Percentiles rank a stretch among this genome's conserved stretches.
Conservation (phyloP, 208 protist genomes). For the Leishmania arabica region DNA sequence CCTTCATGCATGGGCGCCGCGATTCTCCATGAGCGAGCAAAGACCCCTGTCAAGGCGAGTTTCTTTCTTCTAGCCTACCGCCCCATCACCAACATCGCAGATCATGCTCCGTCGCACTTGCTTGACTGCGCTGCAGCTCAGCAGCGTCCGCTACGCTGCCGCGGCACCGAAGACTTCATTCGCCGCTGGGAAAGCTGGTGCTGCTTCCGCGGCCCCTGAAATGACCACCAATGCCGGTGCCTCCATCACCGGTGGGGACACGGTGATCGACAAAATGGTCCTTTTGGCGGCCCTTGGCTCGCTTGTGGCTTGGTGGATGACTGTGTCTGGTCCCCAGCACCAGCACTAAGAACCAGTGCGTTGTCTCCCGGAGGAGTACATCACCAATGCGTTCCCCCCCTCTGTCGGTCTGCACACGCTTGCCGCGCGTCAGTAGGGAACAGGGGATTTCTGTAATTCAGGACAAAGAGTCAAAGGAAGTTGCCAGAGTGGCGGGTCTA, state of each 20-base stretch:
- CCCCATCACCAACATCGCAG: not conserved
- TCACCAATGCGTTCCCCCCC: not conserved
- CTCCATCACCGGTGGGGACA: slow-evolving; percentile 56
- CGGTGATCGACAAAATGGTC: slow-evolving; percentile 69
- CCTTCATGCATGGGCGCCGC: not conserved
- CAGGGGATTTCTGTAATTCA: not conserved
- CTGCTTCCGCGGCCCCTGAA: slow-evolving; percentile 25
- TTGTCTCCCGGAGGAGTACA: not conserved
- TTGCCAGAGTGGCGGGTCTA: not conserved
- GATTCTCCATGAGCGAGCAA: not conserved
- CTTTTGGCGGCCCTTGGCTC: slow-evolving; percentile 37
- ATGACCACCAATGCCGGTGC: slow-evolving; percentile 62
- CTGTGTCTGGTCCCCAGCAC: slow-evolving; percentile 58
- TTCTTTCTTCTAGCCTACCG: not conserved
- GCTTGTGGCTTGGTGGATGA: slow-evolving; percentile 62
- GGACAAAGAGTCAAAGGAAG: not conserved
- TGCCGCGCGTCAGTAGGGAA: not conserved
- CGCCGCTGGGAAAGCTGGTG: slow-evolving; percentile 19
- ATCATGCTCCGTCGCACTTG: slow-evolving; percentile 57
- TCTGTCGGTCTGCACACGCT: not conserved
- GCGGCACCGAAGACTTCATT: slow-evolving; percentile 8
- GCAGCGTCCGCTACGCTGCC: slow-evolving; percentile 15
- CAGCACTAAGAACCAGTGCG: slow-evolving; percentile 48
- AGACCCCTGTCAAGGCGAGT: not conserved
- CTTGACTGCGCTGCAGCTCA: slow-evolving; percentile 32